phyloP scores from a whole-genome alignment of 108 stramenopile species.

The Cyclostephanos tholiformis region DNA sequence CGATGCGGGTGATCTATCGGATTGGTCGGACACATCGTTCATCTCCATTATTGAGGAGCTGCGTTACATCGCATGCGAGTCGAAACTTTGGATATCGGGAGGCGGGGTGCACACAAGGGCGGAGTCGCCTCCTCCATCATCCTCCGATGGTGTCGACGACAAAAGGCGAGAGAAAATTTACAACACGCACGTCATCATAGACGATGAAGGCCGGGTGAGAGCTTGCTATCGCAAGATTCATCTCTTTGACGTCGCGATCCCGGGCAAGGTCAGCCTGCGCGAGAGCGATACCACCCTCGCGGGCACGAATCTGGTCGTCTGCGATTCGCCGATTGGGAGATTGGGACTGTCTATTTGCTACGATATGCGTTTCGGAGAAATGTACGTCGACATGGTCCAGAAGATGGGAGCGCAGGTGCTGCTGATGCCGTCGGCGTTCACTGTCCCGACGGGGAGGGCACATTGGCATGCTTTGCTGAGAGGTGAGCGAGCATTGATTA shows the following conservation, averaged over 20 bases:
- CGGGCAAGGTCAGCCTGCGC: conserved; percentile 65
- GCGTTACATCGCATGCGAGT: conserved; percentile 61
- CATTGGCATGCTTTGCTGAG: conserved; percentile 94
- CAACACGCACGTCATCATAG: conserved; percentile 95
- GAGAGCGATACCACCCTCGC: conserved; percentile 86
- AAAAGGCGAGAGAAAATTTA: conserved; percentile 57
- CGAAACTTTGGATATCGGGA: conserved; percentile 79
- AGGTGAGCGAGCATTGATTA: conserved; percentile 45
- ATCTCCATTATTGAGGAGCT: conserved; percentile 72
- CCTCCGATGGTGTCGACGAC: conserved; percentile 16
- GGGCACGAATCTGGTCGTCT: conserved; percentile 75
- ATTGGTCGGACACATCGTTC: background rate
- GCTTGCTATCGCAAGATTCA: conserved; percentile 91
- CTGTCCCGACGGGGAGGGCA: conserved; percentile 93
- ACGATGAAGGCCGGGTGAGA: conserved; percentile 63
- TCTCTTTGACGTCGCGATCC: conserved; percentile 93
- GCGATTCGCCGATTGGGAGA: conserved; percentile 84
- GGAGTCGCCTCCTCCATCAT: conserved; percentile 42
- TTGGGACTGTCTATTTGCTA: conserved; percentile 95
- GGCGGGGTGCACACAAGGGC: conserved; percentile 74
- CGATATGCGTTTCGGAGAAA: conserved; percentile 95
- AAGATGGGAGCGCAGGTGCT: conserved; percentile 77
- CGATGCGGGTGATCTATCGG: background rate
- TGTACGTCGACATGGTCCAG: conserved; percentile 68
- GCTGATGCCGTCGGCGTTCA: conserved; percentile 94